These are phyloP conservation scores for Lentinula edodes DNA, from an alignment of 768 basidiomycete species.

Conservation along the genomic window DNA sequence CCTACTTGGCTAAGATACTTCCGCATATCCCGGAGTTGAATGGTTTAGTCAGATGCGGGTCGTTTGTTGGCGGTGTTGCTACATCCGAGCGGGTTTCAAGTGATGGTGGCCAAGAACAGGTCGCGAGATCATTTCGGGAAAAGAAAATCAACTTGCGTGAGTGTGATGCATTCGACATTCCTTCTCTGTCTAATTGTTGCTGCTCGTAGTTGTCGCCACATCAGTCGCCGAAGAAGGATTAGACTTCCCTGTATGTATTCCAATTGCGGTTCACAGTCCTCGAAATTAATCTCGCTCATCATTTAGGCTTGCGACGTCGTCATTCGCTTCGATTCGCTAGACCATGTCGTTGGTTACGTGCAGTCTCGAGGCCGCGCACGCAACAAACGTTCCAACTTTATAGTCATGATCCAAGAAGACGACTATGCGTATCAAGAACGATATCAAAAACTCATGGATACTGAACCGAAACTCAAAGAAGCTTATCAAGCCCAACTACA, in stretches of 20 bases:
- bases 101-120: conserved; percentile 39
- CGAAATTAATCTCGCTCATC: neutral
- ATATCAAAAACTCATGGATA: conserved; percentile 52
- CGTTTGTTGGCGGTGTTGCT: conserved; percentile 62
- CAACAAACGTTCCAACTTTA: conserved; percentile 67
- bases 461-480: conserved; percentile 59
- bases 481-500: conserved; percentile 55
- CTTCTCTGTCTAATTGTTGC: neutral
- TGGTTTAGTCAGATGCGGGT: conserved; percentile 52
- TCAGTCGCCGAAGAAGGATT: conserved; percentile 91
- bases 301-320: conserved; percentile 77
- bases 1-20: conserved; percentile 61
- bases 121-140: conserved; percentile 59
- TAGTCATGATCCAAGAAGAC: conserved; percentile 73
- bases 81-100: conserved; percentile 33
- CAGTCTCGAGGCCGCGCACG: conserved; percentile 87
- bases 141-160: conserved; percentile 63
- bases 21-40: conserved; percentile 52
- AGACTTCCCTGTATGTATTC: conserved; percentile 68
- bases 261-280: neutral
- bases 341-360: conserved; percentile 83
- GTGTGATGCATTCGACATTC: conserved; percentile 20
- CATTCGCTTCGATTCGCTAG: conserved; percentile 76
- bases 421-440: conserved; percentile 47
- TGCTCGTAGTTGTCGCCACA: conserved; percentile 62